phyloP scores from a whole-genome alignment of 1,284 basidiomycete species.

The Trametes hirsuta region DNA sequence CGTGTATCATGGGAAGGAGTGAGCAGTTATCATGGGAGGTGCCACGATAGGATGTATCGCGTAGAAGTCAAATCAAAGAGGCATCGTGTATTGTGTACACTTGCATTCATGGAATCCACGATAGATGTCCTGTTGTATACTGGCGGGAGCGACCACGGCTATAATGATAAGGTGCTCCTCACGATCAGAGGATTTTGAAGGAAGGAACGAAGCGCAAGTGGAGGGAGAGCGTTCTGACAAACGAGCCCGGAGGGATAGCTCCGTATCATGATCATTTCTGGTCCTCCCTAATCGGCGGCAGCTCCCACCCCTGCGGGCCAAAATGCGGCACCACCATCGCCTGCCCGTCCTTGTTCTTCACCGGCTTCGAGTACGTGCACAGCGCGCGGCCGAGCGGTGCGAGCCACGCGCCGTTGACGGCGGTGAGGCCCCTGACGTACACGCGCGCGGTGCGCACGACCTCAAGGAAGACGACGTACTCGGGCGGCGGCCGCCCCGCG shows the following conservation, averaged over 20 bases:
- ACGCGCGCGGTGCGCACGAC: conserved; percentile 74
- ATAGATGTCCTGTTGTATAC: no score
- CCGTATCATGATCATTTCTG: conserved; percentile 4
- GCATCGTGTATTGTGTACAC: conserved; percentile 8
- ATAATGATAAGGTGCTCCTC: no score
- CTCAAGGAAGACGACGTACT: conserved; percentile 88
- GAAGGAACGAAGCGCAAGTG: no score
- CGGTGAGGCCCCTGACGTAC: conserved; percentile 86
- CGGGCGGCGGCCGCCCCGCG: conserved; percentile 75
- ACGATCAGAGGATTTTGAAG: no score
- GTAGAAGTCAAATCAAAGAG: conserved; percentile 19
- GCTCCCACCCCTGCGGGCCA: conserved; percentile 82
- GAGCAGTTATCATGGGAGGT: conserved; percentile 5
- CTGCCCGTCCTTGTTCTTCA: conserved; percentile 67
- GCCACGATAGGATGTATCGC: conserved; percentile 21
- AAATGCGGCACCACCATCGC: conserved; percentile 82
- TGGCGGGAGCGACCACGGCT: no score
- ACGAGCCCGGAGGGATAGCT: not conserved
- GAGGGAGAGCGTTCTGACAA: not conserved
- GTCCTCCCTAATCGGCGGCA: conserved; percentile 72
- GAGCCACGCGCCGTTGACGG: conserved; percentile 91
- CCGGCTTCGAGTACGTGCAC: conserved; percentile 89
- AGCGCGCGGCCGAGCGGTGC: conserved; percentile 78
- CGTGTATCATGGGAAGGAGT: conserved; percentile 9
- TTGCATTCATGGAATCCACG: not conserved